phyloP scores from a whole-genome alignment of 2,329 filamentous ascomycete species.

The Fusarium temperatum region DNA sequence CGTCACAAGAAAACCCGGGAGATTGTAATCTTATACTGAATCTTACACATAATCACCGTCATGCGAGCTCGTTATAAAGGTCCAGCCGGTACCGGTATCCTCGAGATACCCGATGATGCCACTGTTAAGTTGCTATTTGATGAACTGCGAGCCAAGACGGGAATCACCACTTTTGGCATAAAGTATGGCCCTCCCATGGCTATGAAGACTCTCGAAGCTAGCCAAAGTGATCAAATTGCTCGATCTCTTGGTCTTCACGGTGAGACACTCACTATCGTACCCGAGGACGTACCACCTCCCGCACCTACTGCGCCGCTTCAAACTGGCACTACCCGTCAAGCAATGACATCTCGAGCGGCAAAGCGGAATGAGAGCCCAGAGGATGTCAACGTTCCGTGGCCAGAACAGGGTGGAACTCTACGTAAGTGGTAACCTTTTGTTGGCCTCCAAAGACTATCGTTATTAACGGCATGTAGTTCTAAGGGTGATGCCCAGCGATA shows the following conservation, averaged over 20 bases:
- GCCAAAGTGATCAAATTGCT: conserved; percentile 59
- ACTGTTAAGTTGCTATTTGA: conserved; percentile 69
- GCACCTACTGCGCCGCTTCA: conserved; percentile 9
- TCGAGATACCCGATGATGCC: conserved; percentile 74
- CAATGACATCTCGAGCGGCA: neutral
- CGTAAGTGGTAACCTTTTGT: conserved; percentile 46
- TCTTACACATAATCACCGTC: neutral
- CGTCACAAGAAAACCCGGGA: neutral
- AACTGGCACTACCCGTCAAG: neutral
- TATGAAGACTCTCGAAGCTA: conserved; percentile 72
- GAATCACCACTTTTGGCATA: conserved; percentile 73
- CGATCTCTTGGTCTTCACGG: conserved; percentile 58
- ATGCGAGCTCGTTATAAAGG: conserved; percentile 82
- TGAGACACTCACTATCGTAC: conserved; percentile 61
- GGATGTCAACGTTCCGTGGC: conserved; percentile 57
- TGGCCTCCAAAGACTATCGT: neutral
- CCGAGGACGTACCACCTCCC: conserved; percentile 46
- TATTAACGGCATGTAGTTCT: conserved; percentile 64
- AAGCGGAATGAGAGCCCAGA: conserved; percentile 36
- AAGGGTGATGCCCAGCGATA: conserved; percentile 96
- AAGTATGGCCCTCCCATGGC: conserved; percentile 82
- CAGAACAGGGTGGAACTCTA: conserved; percentile 60
- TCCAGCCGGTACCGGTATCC: conserved; percentile 75
- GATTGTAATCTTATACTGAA: neutral
- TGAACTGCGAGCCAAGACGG: conserved; percentile 70